Base-by-base conservation (phyloP, 352 stramenopile species). In the Phytophthora palmivora region DNA sequence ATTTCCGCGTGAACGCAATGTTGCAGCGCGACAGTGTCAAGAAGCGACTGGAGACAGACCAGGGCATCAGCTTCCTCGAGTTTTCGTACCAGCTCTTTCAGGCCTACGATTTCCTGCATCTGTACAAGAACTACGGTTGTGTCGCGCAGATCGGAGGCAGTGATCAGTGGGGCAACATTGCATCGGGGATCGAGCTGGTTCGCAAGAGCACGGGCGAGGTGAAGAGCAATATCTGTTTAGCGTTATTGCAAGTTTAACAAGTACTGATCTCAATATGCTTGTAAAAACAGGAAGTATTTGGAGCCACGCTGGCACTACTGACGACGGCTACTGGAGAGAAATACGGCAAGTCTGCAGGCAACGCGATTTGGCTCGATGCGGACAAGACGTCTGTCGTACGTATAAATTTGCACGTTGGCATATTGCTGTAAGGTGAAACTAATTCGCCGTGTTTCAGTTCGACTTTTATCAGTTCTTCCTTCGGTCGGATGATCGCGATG, bases 61-160 rank as follows among this genome's bases (percentile, higher is more conserved):
- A 97, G 22, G 92, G 92, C 42, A 95, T 99, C 73, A 98, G 88
- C 58, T 99, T 99, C 79, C 90, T 99, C 53, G 98, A 99, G 85
- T 99, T 99, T 67, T 99, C 98, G 63, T 99, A 99, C 82, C 98
- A 99, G 85, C 92, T 99, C 61, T 94, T 99, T 58, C 97, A 99
- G 79, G 97, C 97, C 7, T 99, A 99, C 67, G 98, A 99, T 71
- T 99, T 99, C 76, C 68, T 99, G 52, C 95, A 99, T 67, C 73
- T 99, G 11, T 92, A 92, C 75, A 72, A 86, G 45, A 67, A 92
- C n/a, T 79, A 98, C 58, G 78, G 88, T 55, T 98, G 94, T 38
- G 78, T 93, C 14, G 84, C 98, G 45, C 98, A 99, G 78, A 90
- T 99, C 48, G 98, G 98, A 44, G 98, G 98, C 33, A 98, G 89